Evolutionary conservation across 768 basidiomycete species (phyloP).

Genomic region (Lactarius sanguifluus): DNA sequence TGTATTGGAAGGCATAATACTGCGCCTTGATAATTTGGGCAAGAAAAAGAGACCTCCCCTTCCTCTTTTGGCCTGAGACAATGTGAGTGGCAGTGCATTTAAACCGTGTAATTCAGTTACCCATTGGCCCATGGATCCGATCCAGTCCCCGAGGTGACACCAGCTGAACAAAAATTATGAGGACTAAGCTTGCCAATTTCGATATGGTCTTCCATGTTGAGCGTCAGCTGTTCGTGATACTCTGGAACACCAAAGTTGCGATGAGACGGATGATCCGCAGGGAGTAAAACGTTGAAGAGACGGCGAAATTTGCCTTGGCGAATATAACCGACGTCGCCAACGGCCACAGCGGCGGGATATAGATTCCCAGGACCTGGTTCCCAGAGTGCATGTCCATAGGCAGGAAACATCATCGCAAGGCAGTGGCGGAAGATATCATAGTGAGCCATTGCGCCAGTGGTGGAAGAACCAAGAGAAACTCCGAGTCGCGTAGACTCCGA

Average conservation of each 20-base stretch:
- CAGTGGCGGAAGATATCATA: conserved; percentile 23
- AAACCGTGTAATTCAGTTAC: too few relatives aligned
- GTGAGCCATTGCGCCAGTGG: conserved; percentile 13
- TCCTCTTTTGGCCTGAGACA: too few relatives aligned
- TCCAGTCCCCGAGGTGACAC: neutral
- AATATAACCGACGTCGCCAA: conserved; percentile 31
- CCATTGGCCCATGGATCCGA: too few relatives aligned
- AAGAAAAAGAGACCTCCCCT: neutral
- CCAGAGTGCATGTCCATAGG: conserved; percentile 25
- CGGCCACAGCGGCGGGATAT: conserved; percentile 18
- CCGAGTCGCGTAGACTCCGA: too few relatives aligned
- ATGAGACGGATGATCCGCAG: conserved; percentile 15
- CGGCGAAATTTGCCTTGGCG: conserved; percentile 28
- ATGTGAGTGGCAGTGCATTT: too few relatives aligned
- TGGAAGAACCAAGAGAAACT: too few relatives aligned
- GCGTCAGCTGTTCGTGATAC: conserved; percentile 11
- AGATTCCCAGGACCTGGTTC: conserved; percentile 22
- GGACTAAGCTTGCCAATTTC: neutral
- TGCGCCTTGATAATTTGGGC: neutral
- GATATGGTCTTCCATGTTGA: neutral
- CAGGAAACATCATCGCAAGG: conserved; percentile 11
- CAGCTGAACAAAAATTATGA: neutral
- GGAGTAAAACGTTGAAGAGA: conserved; percentile 27
- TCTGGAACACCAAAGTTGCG: conserved; percentile 11
- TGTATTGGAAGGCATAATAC: too few relatives aligned